Evolutionary conservation across 257 asterid genomes (phyloP).

Genomic region (Plantago elongata): DNA sequence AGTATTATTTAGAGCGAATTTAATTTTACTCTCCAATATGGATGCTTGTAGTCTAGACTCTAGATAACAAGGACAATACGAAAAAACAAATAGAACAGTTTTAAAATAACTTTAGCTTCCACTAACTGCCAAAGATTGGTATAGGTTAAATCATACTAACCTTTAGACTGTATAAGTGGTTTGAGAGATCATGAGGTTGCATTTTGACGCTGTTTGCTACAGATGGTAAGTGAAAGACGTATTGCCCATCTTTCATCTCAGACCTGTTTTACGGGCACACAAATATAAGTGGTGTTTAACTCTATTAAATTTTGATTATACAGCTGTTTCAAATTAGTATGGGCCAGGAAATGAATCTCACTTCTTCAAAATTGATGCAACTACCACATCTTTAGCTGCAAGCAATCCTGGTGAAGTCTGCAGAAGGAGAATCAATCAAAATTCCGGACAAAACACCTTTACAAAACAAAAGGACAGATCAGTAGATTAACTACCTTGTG

Average conservation of each 20-base stretch:
- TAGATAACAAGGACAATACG: too few species aligned
- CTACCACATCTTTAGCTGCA: conserved; percentile 56
- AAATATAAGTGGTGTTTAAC: conserved; percentile 17
- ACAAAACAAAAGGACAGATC: conserved; percentile 11
- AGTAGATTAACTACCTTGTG: not conserved
- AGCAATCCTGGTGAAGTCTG: conserved; percentile 79
- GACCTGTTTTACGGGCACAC: conserved; percentile 50
- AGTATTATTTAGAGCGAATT: too few species aligned
- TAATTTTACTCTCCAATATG: too few species aligned
- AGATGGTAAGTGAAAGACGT: conserved; percentile 73
- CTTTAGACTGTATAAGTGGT: conserved; percentile 73
- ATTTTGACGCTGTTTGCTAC: conserved; percentile 58
- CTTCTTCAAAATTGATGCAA: conserved; percentile 80
- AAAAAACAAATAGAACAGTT: too few species aligned
- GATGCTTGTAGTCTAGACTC: too few species aligned
- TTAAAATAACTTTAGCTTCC: not conserved
- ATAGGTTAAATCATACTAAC: conserved; percentile 30
- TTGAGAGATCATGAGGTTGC: conserved; percentile 53
- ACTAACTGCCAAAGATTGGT: conserved; percentile 1
- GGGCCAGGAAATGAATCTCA: conserved; percentile 32
- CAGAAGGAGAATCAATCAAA: conserved; percentile 27
- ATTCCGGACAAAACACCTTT: conserved; percentile 14
- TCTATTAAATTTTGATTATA: conserved; percentile 8
- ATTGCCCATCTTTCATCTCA: conserved; percentile 86
- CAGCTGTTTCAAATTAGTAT: conserved; percentile 16